Percentiles rank a stretch among this genome's conserved stretches.
Evolutionary conservation across 2,329 filamentous ascomycete species (phyloP).

Genomic region (Hypoxylon sp.): DNA sequence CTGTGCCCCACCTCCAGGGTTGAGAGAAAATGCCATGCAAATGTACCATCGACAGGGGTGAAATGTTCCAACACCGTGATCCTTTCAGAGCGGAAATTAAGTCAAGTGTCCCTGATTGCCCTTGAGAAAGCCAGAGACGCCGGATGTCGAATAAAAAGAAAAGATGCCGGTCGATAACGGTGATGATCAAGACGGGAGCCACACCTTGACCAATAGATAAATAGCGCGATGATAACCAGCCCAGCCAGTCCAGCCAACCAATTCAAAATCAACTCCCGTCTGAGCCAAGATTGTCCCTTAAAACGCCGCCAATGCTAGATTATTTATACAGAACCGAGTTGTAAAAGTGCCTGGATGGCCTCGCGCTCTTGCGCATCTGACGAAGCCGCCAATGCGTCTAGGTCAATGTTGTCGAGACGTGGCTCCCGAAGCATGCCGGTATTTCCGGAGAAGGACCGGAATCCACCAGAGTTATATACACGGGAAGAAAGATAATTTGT

Average conservation of each 20-base stretch:
- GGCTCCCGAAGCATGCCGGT: constrained; percentile 69
- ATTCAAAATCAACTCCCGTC: constrained; percentile 43
- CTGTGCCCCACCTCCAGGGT: constrained; percentile 46
- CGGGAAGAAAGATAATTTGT: constrained; percentile 63
- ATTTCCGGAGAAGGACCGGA: constrained; percentile 65
- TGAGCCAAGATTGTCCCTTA: constrained; percentile 42
- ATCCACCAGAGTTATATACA: constrained; percentile 62
- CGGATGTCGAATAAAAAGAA: constrained; percentile 47
- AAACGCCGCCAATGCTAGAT: constrained; percentile 70
- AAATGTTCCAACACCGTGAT: constrained; percentile 42
- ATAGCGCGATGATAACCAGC: constrained; percentile 48
- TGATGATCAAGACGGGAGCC: constrained; percentile 50
- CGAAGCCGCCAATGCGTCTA: constrained; percentile 65
- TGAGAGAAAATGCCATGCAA: constrained; percentile 49
- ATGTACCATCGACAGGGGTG: constrained; percentile 40
- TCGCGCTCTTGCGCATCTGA: constrained; percentile 83
- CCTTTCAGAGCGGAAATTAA: constrained; percentile 39
- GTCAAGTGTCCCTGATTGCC: constrained; percentile 31
- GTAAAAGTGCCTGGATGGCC: constrained; percentile 84
- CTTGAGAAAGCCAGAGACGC: constrained; percentile 48
- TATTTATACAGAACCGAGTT: constrained; percentile 84
- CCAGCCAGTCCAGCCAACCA: constrained; percentile 48
- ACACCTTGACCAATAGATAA: constrained; percentile 48
- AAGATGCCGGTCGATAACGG: constrained; percentile 45
- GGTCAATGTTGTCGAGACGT: constrained; percentile 66